These are phyloP conservation scores for Aspergillus arachidicola DNA, from an alignment of 2,329 filamentous ascomycete species.

Conservation along the genomic window DNA sequence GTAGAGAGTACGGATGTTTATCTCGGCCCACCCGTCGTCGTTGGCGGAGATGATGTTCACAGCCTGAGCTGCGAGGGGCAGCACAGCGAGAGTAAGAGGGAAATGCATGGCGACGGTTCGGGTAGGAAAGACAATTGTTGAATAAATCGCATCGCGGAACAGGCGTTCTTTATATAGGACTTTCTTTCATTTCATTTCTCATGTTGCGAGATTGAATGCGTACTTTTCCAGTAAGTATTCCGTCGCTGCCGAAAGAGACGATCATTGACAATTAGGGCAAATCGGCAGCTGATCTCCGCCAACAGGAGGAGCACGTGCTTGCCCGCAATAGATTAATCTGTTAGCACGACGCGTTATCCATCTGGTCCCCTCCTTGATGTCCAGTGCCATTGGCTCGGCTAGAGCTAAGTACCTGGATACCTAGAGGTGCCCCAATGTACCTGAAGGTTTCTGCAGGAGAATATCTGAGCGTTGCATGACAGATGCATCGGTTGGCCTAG, in stretches of 20 bases:
- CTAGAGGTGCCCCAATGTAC: not conserved
- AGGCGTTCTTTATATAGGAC: not conserved
- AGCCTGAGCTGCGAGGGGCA: conserved; percentile 29
- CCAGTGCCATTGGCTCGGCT: not conserved
- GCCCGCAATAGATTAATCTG: not conserved
- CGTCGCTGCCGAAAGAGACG: not conserved
- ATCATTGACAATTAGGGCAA: conserved; percentile 3
- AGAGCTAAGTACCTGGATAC: not conserved
- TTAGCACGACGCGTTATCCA: not conserved
- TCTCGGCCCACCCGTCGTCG: conserved; percentile 75
- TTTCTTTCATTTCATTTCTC: not conserved
- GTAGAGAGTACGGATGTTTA: conserved; percentile 65
- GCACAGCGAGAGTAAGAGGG: conserved; percentile 20
- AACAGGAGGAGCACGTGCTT: not conserved
- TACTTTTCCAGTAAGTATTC: not conserved
- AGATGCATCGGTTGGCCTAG: not conserved
- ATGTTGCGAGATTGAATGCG: not conserved
- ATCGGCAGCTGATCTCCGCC: not conserved
- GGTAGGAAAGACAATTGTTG: not conserved
- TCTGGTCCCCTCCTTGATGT: not conserved
- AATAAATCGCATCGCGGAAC: not conserved
- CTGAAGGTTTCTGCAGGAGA: not conserved
- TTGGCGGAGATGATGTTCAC: conserved; percentile 67
- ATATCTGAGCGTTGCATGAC: not conserved
- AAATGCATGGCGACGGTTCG: conserved; percentile 25